These are phyloP conservation scores for Phytophthora sojae DNA, from an alignment of 352 stramenopile species.

Conservation along the genomic window DNA sequence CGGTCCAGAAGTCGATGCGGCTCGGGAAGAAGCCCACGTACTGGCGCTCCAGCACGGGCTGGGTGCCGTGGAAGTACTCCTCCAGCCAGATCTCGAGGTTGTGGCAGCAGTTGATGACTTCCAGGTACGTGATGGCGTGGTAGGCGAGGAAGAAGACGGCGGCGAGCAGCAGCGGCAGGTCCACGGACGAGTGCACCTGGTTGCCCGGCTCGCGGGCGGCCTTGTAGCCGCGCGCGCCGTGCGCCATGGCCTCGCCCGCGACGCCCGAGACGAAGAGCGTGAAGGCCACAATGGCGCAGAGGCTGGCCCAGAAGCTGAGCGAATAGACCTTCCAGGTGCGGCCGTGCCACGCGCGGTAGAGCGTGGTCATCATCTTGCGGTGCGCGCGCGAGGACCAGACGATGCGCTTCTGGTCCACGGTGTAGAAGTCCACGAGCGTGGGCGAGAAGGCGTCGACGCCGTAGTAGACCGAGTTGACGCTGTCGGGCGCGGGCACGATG, in stretches of 20 bases:
- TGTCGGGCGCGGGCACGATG: slow-evolving; percentile 76
- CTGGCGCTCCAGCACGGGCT: slow-evolving; percentile 71
- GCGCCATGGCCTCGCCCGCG: slow-evolving; percentile 62
- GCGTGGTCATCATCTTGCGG: slow-evolving; percentile 91
- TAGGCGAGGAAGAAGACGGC: slow-evolving; percentile 62
- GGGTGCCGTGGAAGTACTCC: slow-evolving; percentile 83
- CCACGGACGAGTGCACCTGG: slow-evolving; percentile 53
- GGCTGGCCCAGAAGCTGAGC: slow-evolving; percentile 76
- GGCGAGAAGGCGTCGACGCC: slow-evolving; percentile 87
- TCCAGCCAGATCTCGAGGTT: slow-evolving; percentile 90
- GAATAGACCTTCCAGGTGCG: slow-evolving; percentile 76
- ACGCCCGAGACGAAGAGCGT: slow-evolving; percentile 68
- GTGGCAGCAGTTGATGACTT: slow-evolving; percentile 91
- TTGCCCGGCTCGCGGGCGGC: slow-evolving; percentile 23
- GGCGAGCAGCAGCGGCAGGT: slow-evolving; percentile 69
- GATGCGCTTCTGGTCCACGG: slow-evolving; percentile 84
- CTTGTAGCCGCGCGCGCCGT: slow-evolving; percentile 46
- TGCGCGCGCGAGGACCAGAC: slow-evolving; percentile 88
- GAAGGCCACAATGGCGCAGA: slow-evolving; percentile 65
- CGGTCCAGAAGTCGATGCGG: slow-evolving; percentile 86
- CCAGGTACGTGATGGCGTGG: slow-evolving; percentile 80
- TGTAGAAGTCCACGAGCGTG: slow-evolving; percentile 90
- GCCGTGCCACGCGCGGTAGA: slow-evolving; percentile 77
- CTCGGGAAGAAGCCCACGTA: slow-evolving; percentile 83
- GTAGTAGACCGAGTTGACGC: slow-evolving; percentile 88